Percentiles rank a stretch among this genome's conserved stretches.
Conservation (phyloP, 1,284 basidiomycete species). For the Boletus semigastroideus region DNA sequence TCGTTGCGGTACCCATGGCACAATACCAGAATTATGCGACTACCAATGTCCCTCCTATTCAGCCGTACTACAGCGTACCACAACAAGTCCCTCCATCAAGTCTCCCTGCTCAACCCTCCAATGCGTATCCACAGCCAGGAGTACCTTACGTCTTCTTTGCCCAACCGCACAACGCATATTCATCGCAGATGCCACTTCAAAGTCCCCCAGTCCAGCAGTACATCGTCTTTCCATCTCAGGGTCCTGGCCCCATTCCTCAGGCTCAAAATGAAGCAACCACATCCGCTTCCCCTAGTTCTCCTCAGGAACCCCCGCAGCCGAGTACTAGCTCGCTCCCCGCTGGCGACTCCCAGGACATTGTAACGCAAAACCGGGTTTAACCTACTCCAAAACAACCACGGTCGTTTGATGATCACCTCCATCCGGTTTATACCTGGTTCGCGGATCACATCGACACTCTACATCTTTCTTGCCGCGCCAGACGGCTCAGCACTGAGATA, state of each 20-base stretch:
- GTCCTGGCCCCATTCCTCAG: not conserved
- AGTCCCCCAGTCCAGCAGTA: not conserved
- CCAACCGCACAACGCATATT: conserved; percentile 1
- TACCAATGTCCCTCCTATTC: not conserved
- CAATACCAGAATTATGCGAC: conserved; percentile 6
- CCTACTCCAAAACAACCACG: not conserved
- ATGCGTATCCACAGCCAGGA: not conserved
- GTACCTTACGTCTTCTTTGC: not conserved
- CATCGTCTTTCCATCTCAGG: not conserved
- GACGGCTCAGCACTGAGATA: too few species aligned
- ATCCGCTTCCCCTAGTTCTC: not conserved
- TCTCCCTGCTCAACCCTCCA: conserved; percentile 6
- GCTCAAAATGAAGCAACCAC: conserved; percentile 9
- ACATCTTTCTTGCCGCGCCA: too few species aligned
- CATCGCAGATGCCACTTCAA: not conserved
- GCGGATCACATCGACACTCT: too few species aligned
- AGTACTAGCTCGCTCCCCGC: conserved; percentile 13
- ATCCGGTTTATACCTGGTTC: too few species aligned
- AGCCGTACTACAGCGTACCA: conserved; percentile 16
- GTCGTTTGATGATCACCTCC: not conserved
- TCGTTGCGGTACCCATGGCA: not conserved
- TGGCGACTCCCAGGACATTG: not conserved
- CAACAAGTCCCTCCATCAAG: not conserved
- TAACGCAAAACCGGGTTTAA: not conserved
- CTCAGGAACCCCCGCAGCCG: conserved; percentile 18